These are phyloP conservation scores for Aspergillus sp. DNA, from an alignment of 2,329 filamentous ascomycete genomes.

Conservation along the genomic window DNA sequence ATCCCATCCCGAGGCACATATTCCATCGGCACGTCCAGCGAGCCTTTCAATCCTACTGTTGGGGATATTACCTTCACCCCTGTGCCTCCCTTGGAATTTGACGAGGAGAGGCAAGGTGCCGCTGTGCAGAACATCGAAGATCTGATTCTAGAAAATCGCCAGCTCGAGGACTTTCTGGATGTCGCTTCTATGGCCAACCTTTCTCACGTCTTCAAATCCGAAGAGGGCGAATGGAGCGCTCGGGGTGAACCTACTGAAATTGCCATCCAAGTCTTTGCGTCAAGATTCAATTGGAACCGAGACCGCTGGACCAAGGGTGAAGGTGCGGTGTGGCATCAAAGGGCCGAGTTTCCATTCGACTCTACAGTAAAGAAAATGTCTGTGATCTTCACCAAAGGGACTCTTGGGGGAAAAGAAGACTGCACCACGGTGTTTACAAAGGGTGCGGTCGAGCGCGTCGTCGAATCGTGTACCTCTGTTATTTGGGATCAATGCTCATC, in stretches of 20 bases:
- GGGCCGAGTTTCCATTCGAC: slow-evolving; percentile 72
- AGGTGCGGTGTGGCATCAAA: slow-evolving; percentile 54
- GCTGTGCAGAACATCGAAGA: slow-evolving; percentile 23
- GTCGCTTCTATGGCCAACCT: slow-evolving; percentile 66
- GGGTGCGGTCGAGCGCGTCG: slow-evolving; percentile 66
- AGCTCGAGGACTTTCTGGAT: slow-evolving; percentile 58
- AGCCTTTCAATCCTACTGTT: slow-evolving; percentile 58
- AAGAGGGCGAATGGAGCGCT: slow-evolving; percentile 59
- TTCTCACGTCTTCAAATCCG: slow-evolving; percentile 58
- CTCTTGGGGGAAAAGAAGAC: background rate
- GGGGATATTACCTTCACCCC: slow-evolving; percentile 47
- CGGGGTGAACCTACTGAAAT: slow-evolving; percentile 71
- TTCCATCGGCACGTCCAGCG: slow-evolving; percentile 55
- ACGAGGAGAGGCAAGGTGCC: slow-evolving; percentile 26
- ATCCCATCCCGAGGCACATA: slow-evolving; percentile 59
- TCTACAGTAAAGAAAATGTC: slow-evolving; percentile 76
- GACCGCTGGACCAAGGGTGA: slow-evolving; percentile 53
- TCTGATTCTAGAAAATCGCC: slow-evolving; percentile 46
- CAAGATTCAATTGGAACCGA: slow-evolving; percentile 65
- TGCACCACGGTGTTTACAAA: slow-evolving; percentile 41
- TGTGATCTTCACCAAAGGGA: slow-evolving; percentile 56
- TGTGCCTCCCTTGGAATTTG: slow-evolving; percentile 29
- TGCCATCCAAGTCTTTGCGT: slow-evolving; percentile 72
- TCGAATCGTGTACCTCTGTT: slow-evolving; percentile 60
- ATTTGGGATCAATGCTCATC: slow-evolving; percentile 35